Conservation (phyloP, 306 rosid genomes). For the Lithocarpus polystachyus region DNA sequence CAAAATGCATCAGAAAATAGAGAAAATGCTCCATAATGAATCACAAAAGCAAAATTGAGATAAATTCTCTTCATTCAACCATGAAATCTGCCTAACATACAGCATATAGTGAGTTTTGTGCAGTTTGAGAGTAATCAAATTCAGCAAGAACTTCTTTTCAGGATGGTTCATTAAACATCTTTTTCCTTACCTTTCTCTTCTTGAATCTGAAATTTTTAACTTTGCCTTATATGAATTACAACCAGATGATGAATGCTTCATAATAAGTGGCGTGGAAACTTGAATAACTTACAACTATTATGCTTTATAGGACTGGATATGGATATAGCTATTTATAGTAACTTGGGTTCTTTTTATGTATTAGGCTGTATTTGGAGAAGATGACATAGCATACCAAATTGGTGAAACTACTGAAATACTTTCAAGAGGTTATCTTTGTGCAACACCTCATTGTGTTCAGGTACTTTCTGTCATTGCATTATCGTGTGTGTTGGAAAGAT, state of each 20-base stretch:
- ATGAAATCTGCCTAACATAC: neutral
- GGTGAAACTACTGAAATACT: slow-evolving; percentile 95
- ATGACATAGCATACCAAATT: slow-evolving; percentile 91
- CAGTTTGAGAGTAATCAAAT: neutral
- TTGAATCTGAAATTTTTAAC: neutral
- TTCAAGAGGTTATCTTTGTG: slow-evolving; percentile 87
- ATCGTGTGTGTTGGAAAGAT: neutral
- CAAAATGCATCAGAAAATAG: too few relatives aligned
- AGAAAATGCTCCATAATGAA: too few relatives aligned
- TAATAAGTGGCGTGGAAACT: neutral
- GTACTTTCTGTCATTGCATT: slow-evolving; percentile 34
- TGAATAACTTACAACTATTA: slow-evolving; percentile 2
- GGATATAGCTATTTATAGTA: slow-evolving; percentile 3
- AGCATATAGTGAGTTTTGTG: neutral
- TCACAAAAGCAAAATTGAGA: neutral
- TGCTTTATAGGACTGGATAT: slow-evolving; percentile 11
- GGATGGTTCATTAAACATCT: neutral
- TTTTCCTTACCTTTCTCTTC: neutral
- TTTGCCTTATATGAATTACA: neutral
- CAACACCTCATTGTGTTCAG: slow-evolving; percentile 96
- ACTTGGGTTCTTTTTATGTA: neutral
- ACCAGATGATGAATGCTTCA: neutral
- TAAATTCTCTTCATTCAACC: neutral
- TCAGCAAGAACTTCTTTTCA: neutral
- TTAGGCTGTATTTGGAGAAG: slow-evolving; percentile 78